These are phyloP conservation scores for Teratosphaeria epicoccoides DNA, from an alignment of 2,329 filamentous ascomycete genomes.

Conservation along the genomic window DNA sequence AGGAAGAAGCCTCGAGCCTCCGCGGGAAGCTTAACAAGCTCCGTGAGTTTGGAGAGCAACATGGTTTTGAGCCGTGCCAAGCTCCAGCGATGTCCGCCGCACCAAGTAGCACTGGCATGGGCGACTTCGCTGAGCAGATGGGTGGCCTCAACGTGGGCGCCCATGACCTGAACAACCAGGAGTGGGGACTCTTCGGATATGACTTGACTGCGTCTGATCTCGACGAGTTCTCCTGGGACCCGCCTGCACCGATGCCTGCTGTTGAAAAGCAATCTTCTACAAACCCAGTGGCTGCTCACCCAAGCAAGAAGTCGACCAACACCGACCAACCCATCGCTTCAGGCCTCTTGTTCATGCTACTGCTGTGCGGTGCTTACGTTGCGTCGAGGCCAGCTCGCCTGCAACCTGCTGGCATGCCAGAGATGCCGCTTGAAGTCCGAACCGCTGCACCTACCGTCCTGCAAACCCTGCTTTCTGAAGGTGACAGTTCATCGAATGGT, in stretches of 20 bases:
- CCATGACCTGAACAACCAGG: slow-evolving; percentile 55
- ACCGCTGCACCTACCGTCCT: slow-evolving; percentile 67
- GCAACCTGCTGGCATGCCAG: slow-evolving; percentile 59
- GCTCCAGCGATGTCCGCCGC: slow-evolving; percentile 34
- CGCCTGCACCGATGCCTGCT: slow-evolving; percentile 10
- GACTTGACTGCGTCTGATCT: slow-evolving; percentile 23
- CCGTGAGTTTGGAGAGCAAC: slow-evolving; percentile 42
- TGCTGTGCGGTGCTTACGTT: slow-evolving; percentile 92
- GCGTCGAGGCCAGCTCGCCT: slow-evolving; percentile 70
- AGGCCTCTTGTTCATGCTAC: slow-evolving; percentile 82
- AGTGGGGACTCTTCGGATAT: slow-evolving; percentile 72
- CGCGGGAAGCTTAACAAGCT: slow-evolving; percentile 86
- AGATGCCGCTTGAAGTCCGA: slow-evolving; percentile 70
- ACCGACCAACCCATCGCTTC: slow-evolving; percentile 57
- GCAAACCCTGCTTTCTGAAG: slow-evolving; percentile 49
- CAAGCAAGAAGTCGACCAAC: slow-evolving; percentile 30
- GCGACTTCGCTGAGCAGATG: slow-evolving; percentile 67
- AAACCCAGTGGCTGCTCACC: slow-evolving; percentile 8
- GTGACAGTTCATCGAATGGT: background rate
- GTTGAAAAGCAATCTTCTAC: slow-evolving; percentile 17
- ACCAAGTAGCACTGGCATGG: slow-evolving; percentile 52
- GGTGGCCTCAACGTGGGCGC: slow-evolving; percentile 70
- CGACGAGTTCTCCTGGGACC: slow-evolving; percentile 49
- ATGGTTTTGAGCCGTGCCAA: slow-evolving; percentile 43
- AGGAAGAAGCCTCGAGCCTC: slow-evolving; percentile 78